Base-by-base conservation (phyloP, 768 basidiomycete genomes). In the Suillus subluteus region DNA sequence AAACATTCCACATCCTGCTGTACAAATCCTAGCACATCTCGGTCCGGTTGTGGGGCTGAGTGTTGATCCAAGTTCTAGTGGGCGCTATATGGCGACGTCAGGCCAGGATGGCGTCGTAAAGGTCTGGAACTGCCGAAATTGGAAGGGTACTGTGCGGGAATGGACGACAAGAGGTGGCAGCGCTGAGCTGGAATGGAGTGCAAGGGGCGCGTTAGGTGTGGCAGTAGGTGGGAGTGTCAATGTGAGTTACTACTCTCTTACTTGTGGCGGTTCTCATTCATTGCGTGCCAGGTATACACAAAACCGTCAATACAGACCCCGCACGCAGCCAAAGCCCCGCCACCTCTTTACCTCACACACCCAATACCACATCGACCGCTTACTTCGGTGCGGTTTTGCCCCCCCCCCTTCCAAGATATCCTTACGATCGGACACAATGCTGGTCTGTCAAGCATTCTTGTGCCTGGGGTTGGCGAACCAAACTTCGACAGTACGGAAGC, bases 81-180 rank as follows among this genome's bases (percentile, higher is more conserved):
- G 97, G 1, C 76, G 95, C 38, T 96, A 98, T 72, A 92, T 98
- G 90, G 91, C 94, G 1, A 97, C 95, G 0, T 84, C 91, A 2
- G 96, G 96, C 0, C 82, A 89, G 68, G 98, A 99, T 73, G 91
- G 95, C 0, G 87, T 81, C 0, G 91, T 99, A 62, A 99, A 98
- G 73, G 84, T 99, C 1, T 99, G 98, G 98, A 98, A 99, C 79
- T 94, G 92, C 73, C 80, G 98, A 65, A 98, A 95, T 80, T 98
- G 96, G 96, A 95, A 92, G 69, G 91, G 92, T 9, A 87, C 89
- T 4, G 86, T 99, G 43, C 82, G 94, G 66, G 86, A 90, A 77
- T 92, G 96, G 95, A 80, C 77, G 11, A 82, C 91, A 46, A 82
- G 94, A 64, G 89, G 91, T 8, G 88, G 87, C 0, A 78, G 84